These are phyloP conservation scores for Stagonosporopsis chrysanthemi DNA, from an alignment of 2,329 filamentous ascomycete species.

Conservation along the genomic window DNA sequence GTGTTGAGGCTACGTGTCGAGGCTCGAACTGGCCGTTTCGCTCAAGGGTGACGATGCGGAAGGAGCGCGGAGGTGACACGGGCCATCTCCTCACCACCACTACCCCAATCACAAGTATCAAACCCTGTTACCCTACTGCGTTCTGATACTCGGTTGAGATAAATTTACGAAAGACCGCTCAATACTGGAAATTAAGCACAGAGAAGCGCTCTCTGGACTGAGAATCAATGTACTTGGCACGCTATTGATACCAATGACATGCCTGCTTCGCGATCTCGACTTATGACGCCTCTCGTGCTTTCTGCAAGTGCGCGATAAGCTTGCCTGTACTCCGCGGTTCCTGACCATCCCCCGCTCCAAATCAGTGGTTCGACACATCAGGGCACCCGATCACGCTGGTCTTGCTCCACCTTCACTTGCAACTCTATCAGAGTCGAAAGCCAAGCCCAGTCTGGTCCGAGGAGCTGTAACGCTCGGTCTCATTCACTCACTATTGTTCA, in stretches of 20 bases:
- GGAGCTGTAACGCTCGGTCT: not conserved
- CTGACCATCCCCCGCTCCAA: too few species aligned
- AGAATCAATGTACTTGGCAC: conserved; percentile 5
- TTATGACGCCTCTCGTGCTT: not conserved
- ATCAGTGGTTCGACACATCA: too few species aligned
- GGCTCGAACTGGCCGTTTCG: conserved; percentile 23
- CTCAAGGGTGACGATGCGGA: conserved; percentile 32
- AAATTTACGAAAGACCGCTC: not conserved
- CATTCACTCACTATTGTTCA: not conserved
- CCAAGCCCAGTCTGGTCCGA: not conserved
- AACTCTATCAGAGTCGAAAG: not conserved
- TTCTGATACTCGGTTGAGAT: not conserved
- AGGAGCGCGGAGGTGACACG: conserved; percentile 32
- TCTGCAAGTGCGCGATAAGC: not conserved
- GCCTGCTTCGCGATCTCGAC: not conserved
- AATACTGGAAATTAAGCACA: not conserved
- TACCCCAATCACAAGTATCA: not conserved
- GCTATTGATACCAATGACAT: conserved; percentile 3
- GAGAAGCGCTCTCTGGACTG: not conserved
- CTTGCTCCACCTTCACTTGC: not conserved
- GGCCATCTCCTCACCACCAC: conserved; percentile 15
- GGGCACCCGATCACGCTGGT: not conserved
- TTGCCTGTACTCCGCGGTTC: not conserved
- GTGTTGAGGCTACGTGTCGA: conserved; percentile 44
- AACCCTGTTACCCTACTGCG: not conserved